Evolutionary conservation across 192 early-diverging fungal genomes (phyloP), one percentile per base, ranked within the genome.

Genomic region (Lunasporangiospora selenospora): DNA sequence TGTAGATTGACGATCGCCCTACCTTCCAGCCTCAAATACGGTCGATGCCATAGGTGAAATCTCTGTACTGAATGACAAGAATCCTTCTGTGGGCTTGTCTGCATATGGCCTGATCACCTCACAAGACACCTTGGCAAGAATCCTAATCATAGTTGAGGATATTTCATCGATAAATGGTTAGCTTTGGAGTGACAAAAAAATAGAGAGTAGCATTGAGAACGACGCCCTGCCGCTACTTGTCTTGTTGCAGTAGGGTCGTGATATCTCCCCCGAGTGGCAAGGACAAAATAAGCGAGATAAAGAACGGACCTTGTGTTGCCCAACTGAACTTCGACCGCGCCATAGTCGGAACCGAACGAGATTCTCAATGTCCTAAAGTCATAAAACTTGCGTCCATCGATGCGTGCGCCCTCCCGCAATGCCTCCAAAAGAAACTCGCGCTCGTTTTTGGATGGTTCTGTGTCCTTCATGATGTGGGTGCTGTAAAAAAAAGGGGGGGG

Each of bases 11-110:
- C n/a, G n/a, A n/a, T n/a, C n/a, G 18, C 21, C 31, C 31, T 79
- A 89, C 89, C 86, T 82, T 47, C 81, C 83, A 19, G 62, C 63
- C 32, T 96, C 94, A 50, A 92, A 86, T 9, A 77, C 75, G 2
- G 92, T 86, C 9, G 88, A 85, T 1, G 94, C 93, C 91, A 98
- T 90, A 33, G 87, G 90, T 18, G 92, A 92, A 30, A 97, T 80
- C 62, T 96, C 95, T 1, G 91, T 94, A 67, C 82, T 92, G 75
- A 99, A 94, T 41, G 81, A 62, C 23, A 99, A 75, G 4, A 89
- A 81, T 1, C 97, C 97, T 62, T 99, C 97, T 16, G 88, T 92
- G 2, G 96, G 91, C 23, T 82, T 92, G 75, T 89, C 95, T 6
- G 78, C 63, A 19, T 77, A 80, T 18, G 91, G 91, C 49, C 86